Evolutionary conservation across 1,284 basidiomycete species (phyloP).

Genomic region (Sphagnurus paluster): DNA sequence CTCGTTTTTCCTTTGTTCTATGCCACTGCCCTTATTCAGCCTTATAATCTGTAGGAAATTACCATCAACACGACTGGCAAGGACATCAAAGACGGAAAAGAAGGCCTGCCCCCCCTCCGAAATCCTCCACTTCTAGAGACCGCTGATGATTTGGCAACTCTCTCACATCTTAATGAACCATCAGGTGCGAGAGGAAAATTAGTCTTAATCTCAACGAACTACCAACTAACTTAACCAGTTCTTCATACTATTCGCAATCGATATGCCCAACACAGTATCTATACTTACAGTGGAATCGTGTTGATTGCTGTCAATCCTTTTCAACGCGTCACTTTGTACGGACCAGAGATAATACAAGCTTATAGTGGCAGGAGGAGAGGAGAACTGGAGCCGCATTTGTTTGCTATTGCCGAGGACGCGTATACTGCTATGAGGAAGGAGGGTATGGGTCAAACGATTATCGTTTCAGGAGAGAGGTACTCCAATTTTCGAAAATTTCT

Average conservation of each 20-base stretch:
- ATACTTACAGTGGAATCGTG: constrained; percentile 98
- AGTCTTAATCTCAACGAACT: constrained; percentile 3
- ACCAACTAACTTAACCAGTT: constrained; percentile 48
- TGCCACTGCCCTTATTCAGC: constrained; percentile 14
- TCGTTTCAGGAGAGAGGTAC: constrained; percentile 97
- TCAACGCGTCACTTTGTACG: constrained; percentile 90
- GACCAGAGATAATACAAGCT: constrained; percentile 95
- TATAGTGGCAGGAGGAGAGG: constrained; percentile 93
- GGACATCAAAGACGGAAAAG: constrained; percentile 73
- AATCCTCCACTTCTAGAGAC: constrained; percentile 97
- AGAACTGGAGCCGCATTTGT: constrained; percentile 96
- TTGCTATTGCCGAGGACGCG: constrained; percentile 99
- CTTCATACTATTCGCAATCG: constrained; percentile 96
- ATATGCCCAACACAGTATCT: constrained; percentile 96
- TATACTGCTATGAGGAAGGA: constrained; percentile 98
- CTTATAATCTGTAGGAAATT: constrained; percentile 64
- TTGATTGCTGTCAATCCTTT: constrained; percentile 99
- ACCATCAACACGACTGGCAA: constrained; percentile 75
- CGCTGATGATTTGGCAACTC: constrained; percentile 95
- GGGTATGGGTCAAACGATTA: constrained; percentile 95
- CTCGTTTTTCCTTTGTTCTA: constrained; percentile 11
- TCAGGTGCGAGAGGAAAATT: constrained; percentile 61
- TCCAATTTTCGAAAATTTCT: constrained; percentile 2
- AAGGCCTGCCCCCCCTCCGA: constrained; percentile 86
- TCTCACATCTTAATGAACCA: constrained; percentile 98